A percentile compares a stretch with the other conserved stretches of the same genome.
Evolutionary conservation across 345 rosid species (phyloP).

Genomic region (Euphorbia peplus): DNA sequence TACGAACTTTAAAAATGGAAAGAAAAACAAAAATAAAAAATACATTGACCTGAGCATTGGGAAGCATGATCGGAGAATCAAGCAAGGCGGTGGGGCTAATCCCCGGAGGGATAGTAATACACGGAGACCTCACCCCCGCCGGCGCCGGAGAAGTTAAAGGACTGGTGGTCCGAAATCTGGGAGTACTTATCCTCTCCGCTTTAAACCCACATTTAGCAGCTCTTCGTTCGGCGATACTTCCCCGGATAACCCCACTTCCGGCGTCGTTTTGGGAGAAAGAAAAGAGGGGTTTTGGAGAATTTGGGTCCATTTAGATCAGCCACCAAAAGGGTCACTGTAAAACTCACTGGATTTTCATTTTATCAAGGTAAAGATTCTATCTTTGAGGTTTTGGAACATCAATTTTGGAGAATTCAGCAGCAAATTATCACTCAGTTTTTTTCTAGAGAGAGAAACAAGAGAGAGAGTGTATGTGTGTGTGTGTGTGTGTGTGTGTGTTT

Average conservation of each 20-base stretch:
- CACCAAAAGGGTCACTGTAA: neutral
- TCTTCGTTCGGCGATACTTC: conserved; percentile 71
- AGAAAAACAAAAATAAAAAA: neutral
- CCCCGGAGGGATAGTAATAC: conserved; percentile 78
- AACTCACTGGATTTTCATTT: conserved; percentile 12
- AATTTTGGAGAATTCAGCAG: too few relatives aligned
- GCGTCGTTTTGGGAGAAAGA: neutral
- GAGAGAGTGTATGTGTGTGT: too few relatives aligned
- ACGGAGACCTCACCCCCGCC: conserved; percentile 42
- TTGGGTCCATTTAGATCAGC: conserved; percentile 3
- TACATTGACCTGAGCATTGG: conserved; percentile 60
- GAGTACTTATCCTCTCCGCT: conserved; percentile 70
- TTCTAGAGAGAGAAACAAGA: neutral
- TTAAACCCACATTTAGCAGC: conserved; percentile 88
- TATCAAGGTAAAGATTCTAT: neutral
- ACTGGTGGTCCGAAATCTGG: conserved; percentile 57
- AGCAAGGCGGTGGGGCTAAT: conserved; percentile 87
- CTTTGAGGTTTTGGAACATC: too few relatives aligned
- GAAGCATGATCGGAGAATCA: conserved; percentile 82
- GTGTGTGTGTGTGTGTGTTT: too few relatives aligned
- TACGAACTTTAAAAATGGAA: neutral
- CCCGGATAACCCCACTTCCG: conserved; percentile 10
- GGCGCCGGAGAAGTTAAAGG: conserved; percentile 42
- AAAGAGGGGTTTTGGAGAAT: neutral
- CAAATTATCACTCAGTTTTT: too few relatives aligned